Evolutionary conservation across 306 rosid genomes (phyloP).

Genomic region (Crotalaria pallida): DNA sequence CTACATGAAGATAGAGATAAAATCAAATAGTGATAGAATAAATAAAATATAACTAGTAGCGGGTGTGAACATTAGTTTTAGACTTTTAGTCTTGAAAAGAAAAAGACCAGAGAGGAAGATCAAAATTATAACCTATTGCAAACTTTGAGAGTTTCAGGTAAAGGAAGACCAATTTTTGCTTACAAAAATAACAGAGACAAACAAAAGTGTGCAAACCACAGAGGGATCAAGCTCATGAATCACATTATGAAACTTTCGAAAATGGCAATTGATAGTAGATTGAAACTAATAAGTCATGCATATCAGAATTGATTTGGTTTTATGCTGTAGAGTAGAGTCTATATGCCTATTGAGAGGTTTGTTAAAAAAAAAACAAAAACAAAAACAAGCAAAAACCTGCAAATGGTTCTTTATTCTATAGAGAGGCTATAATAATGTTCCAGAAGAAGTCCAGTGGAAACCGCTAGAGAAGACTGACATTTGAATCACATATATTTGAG

Average conservation of each 20-base stretch:
- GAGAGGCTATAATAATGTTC: not conserved
- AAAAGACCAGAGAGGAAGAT: not conserved
- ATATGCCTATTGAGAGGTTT: not conserved
- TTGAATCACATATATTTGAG: not conserved
- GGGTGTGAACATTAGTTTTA: too few relatives aligned
- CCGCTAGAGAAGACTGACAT: not conserved
- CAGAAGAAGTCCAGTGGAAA: not conserved
- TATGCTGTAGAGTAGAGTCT: not conserved
- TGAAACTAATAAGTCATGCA: not conserved
- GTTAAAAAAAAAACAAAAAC: not conserved
- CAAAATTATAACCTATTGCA: not conserved
- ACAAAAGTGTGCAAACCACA: not conserved
- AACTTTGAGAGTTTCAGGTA: not conserved
- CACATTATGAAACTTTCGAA: not conserved
- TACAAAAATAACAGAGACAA: too few relatives aligned
- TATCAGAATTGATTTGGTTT: not conserved
- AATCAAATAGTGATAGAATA: too few relatives aligned
- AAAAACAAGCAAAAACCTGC: not conserved
- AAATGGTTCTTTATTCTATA: not conserved
- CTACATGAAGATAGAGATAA: slow-evolving; percentile 35
- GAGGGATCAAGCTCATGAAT: not conserved
- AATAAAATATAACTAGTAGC: too few relatives aligned
- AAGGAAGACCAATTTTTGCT: too few relatives aligned
- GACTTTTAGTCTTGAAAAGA: too few relatives aligned
- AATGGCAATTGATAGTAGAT: not conserved